Evolutionary conservation across 2,329 filamentous ascomycete genomes (phyloP), one percentile per base, ranked within the genome.

Genomic region (Pseudogymnoascus sp.): DNA sequence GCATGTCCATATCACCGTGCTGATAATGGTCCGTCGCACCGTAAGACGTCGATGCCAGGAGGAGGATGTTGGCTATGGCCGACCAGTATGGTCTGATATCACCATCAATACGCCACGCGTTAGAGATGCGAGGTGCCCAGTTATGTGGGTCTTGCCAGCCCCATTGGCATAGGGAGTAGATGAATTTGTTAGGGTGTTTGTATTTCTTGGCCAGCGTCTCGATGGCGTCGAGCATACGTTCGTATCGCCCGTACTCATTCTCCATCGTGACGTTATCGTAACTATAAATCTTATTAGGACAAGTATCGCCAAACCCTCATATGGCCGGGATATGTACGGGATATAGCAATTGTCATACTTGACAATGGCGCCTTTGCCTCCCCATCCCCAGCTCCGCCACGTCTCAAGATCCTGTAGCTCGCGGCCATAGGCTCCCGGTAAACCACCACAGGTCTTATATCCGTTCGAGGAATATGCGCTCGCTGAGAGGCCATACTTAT

Each of bases 111-210:
- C 70, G 68, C 56, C 70, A 71, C 7, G 70, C 71, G 59, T 71
- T 69, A 23, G 64, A 63, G 23, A 71, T 62, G 44, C 67, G 67
- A 18, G 67, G 64, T 2, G 69, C 64, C 65, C 67, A 69, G 11
- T 65, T 50, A 50, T 62, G 64, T 0, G 74, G 76, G 18, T 75
- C 71, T 38, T 80, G 76, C 59, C 76, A 72, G 14, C 78, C 78
- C 79, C 79, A 81, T 60, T 80, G 68, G 63, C 71, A 72, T 18
- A 72, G 63, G 2, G 67, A 67, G 65, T 66, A 72, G 28, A 72
- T 67, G 16, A 72, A 69, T 12, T 56, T 56, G 5, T 33, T 56
- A 0, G 47, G 47, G 1, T 65, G 65, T 10, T 62, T 64, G 18
- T 63, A 47, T 25, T 64, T 50, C 1, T 37, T 60, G 5, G 59